Percentiles rank a stretch among this genome's conserved stretches.
These are phyloP conservation scores for Zoysia matrella DNA, from an alignment of 202 grass and related monocot genomes.

Conservation along the genomic window DNA sequence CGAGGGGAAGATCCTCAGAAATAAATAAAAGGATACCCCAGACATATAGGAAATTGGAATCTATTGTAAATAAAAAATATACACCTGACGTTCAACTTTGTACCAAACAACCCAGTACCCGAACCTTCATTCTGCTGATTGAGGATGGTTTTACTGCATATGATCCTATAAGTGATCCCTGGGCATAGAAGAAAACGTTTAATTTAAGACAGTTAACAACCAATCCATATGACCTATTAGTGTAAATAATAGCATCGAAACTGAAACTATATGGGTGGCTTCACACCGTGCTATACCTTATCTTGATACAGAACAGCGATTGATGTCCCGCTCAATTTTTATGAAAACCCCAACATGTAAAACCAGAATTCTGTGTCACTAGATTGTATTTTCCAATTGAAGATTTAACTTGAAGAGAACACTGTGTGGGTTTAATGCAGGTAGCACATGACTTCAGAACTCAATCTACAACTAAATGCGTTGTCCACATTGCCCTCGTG, in stretches of 20 bases:
- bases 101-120: conserved; percentile 25
- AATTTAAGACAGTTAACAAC: conserved; percentile 35
- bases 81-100: conserved; percentile 23
- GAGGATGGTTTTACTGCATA: conserved; percentile 16
- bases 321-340: background rate
- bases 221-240: conserved; percentile 14
- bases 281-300: conserved; percentile 12
- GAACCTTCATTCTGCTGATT: conserved; percentile 32
- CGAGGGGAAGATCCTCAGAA: conserved; percentile 23
- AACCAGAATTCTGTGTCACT: conserved; percentile 28
- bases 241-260: conserved; percentile 11
- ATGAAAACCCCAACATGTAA: conserved; percentile 40
- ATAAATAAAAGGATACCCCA: conserved; percentile 10
- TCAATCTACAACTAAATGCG: conserved; percentile 7
- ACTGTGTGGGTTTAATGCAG: background rate
- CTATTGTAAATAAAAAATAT: conserved; percentile 7
- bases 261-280: conserved; percentile 8
- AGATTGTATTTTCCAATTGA: background rate
- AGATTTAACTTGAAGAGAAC: conserved; percentile 7
- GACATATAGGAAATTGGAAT: background rate
- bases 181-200: background rate
- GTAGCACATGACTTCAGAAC: background rate
- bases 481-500: conserved; percentile 10
- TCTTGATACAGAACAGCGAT: conserved; percentile 32
- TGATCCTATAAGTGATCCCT: background rate